A percentile compares a stretch with the other conserved stretches of the same genome.
These are phyloP conservation scores for Pichia ethanolica DNA, from an alignment of 805 yeast genomes.

Conservation along the genomic window DNA sequence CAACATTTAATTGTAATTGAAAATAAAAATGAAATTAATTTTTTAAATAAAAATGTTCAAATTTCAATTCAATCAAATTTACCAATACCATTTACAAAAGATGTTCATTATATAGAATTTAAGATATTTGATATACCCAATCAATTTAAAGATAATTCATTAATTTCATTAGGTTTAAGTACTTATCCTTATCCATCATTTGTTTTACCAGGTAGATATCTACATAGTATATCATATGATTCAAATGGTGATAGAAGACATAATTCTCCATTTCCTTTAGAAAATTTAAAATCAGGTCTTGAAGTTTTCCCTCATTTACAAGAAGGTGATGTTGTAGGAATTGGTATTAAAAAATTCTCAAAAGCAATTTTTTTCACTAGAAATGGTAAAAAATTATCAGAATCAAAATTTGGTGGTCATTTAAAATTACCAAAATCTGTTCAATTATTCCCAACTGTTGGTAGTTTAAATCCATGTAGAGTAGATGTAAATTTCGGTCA, in stretches of 20 bases:
- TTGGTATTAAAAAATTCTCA: conserved; percentile 75
- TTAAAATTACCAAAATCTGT: conserved; percentile 62
- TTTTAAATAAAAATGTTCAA: conserved; percentile 28
- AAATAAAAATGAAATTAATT: conserved; percentile 53
- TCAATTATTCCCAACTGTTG: conserved; percentile 79
- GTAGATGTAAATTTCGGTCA: conserved; percentile 92
- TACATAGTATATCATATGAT: conserved; percentile 80
- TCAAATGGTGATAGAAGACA: conserved; percentile 73
- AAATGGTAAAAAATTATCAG: conserved; percentile 84
- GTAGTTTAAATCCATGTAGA: conserved; percentile 63
- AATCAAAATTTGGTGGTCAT: conserved; percentile 76
- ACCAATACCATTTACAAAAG: conserved; percentile 77
- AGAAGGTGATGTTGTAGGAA: conserved; percentile 89
- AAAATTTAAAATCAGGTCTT: conserved; percentile 1
- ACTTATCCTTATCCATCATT: conserved; percentile 91
- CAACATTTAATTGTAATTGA: conserved; percentile 1
- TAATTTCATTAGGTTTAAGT: conserved; percentile 70
- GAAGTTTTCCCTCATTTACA: conserved; percentile 44
- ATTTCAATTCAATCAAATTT: conserved; percentile 65
- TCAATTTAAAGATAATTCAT: conserved; percentile 35
- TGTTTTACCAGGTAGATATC: conserved; percentile 86
- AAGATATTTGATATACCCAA: conserved; percentile 68
- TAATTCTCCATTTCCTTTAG: conserved; percentile 62
- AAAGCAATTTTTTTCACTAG: conserved; percentile 91
- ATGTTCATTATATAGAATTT: conserved; percentile 82